Conservation (phyloP, 1,284 basidiomycete genomes). For the Fomitopsis schrenkii region DNA sequence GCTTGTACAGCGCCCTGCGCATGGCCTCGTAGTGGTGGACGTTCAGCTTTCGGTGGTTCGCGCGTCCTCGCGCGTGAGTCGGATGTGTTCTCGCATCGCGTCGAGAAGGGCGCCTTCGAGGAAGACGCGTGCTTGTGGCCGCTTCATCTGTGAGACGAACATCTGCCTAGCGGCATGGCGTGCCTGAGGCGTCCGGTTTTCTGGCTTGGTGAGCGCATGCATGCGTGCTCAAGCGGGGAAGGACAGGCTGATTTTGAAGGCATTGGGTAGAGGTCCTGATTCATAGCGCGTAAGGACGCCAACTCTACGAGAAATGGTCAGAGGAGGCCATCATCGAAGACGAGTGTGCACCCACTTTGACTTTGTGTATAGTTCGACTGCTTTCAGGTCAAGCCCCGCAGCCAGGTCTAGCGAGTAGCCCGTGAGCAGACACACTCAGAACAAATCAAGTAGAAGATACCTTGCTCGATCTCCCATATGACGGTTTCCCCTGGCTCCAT, state of each 20-base stretch:
- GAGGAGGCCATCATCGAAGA: neutral
- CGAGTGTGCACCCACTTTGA: conserved; percentile 27
- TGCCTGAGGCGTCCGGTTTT: conserved; percentile 95
- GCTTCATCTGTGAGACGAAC: conserved; percentile 97
- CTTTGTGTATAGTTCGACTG: conserved; percentile 96
- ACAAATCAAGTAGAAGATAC: conserved; percentile 26
- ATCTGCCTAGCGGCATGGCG: conserved; percentile 93
- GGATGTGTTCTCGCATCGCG: conserved; percentile 88
- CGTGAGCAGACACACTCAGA: neutral
- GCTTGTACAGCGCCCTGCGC: conserved; percentile 93
- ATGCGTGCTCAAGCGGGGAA: conserved; percentile 96
- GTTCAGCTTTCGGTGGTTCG: conserved; percentile 81
- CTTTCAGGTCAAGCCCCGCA: conserved; percentile 93
- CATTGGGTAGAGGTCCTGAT: conserved; percentile 93
- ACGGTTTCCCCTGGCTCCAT: conserved; percentile 47
- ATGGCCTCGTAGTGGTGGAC: conserved; percentile 93
- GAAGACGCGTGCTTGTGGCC: conserved; percentile 92
- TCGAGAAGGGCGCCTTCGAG: conserved; percentile 91
- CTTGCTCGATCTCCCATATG: conserved; percentile 56
- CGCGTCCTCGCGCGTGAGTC: conserved; percentile 37
- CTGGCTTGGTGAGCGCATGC: conserved; percentile 88
- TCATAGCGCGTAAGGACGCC: conserved; percentile 89
- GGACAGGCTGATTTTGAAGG: conserved; percentile 96
- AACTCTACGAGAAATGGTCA: conserved; percentile 48
- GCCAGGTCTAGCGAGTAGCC: conserved; percentile 55